Percentiles rank a stretch among this genome's conserved stretches.
Evolutionary conservation across 2,329 filamentous ascomycete species (phyloP).

Genomic region (Fusarium oxysporum): DNA sequence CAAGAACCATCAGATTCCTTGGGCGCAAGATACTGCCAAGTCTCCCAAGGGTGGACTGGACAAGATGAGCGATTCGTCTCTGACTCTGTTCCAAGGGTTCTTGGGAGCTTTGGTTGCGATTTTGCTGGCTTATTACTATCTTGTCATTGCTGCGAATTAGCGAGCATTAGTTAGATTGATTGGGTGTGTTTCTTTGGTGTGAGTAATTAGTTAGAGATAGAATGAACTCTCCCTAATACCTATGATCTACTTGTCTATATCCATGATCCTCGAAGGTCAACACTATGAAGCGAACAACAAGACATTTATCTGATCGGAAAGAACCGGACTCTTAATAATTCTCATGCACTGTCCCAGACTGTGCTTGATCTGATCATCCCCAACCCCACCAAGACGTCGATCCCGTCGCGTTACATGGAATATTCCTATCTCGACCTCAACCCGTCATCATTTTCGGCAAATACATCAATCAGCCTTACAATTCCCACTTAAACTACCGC

Average conservation of each 20-base stretch:
- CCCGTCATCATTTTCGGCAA: background rate
- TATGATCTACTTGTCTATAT: too few relatives aligned
- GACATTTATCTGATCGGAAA: background rate
- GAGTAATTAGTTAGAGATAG: background rate
- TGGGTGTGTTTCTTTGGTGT: background rate
- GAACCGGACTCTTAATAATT: background rate
- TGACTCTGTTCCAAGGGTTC: constrained; percentile 24
- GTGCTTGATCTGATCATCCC: background rate
- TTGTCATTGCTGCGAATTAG: constrained; percentile 19
- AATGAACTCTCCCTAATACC: background rate
- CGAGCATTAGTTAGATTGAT: background rate
- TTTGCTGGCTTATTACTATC: constrained; percentile 19
- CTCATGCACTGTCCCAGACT: background rate
- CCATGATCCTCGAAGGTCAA: too few relatives aligned
- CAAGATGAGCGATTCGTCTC: constrained; percentile 17
- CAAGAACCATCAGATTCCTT: constrained; percentile 21
- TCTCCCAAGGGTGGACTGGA: constrained; percentile 15
- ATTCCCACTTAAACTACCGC: background rate
- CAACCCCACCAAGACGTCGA: background rate
- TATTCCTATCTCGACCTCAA: background rate
- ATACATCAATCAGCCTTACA: background rate
- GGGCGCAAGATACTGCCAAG: background rate
- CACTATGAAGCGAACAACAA: fast-evolving
- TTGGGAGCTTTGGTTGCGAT: constrained; percentile 22
- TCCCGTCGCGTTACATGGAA: background rate